Evolutionary conservation across 176 grass and related monocot species (phyloP).

Genomic region (Zoysia pacifica): DNA sequence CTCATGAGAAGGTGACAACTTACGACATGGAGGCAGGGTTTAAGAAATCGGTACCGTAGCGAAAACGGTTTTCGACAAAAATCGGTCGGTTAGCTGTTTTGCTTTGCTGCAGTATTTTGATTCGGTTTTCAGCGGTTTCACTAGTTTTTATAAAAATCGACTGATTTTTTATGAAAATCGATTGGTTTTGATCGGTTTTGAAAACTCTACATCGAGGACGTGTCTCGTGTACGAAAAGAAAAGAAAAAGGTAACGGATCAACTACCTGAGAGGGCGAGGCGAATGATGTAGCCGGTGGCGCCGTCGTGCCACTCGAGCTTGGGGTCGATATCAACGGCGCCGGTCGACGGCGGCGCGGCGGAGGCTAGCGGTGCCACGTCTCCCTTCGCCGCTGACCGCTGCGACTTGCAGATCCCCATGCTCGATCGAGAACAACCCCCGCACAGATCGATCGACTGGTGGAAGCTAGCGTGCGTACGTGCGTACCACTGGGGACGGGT

Average conservation of each 20-base stretch:
- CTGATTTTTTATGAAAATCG: no score
- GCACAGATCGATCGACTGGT: background rate
- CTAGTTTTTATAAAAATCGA: no score
- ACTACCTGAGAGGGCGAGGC: conserved; percentile 63
- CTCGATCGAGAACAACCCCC: background rate
- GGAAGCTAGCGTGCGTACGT: background rate
- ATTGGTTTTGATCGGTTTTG: no score
- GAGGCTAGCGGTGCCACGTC: background rate
- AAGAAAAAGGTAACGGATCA: background rate
- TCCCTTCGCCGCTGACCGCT: background rate
- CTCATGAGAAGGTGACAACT: background rate
- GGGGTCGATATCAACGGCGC: conserved; percentile 40
- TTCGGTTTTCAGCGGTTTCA: no score
- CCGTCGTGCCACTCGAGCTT: conserved; percentile 27
- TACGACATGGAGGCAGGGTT: no score
- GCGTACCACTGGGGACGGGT: background rate
- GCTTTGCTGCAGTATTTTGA: no score
- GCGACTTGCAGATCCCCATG: conserved; percentile 23
- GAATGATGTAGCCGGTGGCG: conserved; percentile 20
- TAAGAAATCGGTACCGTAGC: no score
- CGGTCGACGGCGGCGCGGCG: background rate
- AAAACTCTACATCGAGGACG: no score
- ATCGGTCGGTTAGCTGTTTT: no score
- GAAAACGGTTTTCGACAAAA: no score
- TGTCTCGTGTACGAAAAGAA: no score